A percentile compares a stretch with the other conserved stretches of the same genome.
phyloP scores from a whole-genome alignment of 495 filamentous ascomycete species.

The Podospora comata region DNA sequence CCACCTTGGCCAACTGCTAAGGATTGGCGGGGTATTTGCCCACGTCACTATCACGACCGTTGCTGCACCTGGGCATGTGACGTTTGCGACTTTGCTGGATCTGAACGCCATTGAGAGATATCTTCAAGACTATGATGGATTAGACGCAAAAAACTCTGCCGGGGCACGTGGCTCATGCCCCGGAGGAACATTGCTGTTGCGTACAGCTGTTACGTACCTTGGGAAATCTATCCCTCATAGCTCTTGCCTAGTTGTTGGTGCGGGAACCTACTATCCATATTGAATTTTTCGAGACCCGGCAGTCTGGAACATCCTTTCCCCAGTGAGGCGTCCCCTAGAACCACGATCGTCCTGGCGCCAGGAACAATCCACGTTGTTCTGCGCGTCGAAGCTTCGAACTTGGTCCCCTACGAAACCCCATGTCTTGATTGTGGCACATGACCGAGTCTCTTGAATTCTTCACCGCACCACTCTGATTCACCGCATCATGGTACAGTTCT shows the following conservation, averaged over 20 bases:
- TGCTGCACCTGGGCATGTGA: slow-evolving; percentile 18
- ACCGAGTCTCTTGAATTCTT: not conserved
- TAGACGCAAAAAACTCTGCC: not conserved
- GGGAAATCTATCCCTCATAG: not conserved
- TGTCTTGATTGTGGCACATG: not conserved
- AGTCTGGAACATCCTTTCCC: not conserved
- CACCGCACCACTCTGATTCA: not conserved
- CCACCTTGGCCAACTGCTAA: slow-evolving; percentile 7
- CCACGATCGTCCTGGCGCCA: not conserved
- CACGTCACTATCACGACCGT: slow-evolving; percentile 8
- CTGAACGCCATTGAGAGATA: not conserved
- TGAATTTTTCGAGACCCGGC: not conserved
- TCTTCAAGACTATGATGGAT: not conserved
- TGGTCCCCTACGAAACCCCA: not conserved
- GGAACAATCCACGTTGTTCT: not conserved
- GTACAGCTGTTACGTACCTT: not conserved
- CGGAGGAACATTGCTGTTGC: not conserved
- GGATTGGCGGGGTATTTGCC: not conserved
- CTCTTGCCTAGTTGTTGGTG: not conserved
- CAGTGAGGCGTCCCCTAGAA: not conserved
- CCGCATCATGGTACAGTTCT: not conserved
- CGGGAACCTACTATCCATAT: too few species aligned
- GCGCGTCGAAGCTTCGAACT: not conserved
- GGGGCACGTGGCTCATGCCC: not conserved
- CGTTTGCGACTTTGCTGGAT: not conserved